Evolutionary conservation across 768 basidiomycete genomes (phyloP), one percentile per base, ranked within the genome.

Genomic region (Hysterangium stoloniferum): DNA sequence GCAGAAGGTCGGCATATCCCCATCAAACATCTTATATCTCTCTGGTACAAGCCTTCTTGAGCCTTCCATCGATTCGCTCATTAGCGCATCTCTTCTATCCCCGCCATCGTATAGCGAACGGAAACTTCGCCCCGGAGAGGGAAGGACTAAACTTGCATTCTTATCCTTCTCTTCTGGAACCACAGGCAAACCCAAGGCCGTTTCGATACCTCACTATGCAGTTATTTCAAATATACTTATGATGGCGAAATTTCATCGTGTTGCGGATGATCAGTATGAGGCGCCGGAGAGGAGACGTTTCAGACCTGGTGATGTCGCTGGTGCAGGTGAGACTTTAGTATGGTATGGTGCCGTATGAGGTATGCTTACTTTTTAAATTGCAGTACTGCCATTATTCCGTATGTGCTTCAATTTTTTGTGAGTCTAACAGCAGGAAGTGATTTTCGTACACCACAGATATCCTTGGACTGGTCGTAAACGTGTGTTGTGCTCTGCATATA

Each of bases 101-200:
- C 60, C 64, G 1, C 55, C 63, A 1, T 47, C 60, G 8, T 84
- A 76, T 53, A 64, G 63, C 5, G 83, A 86, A 60, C 68, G 73
- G 25, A 70, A 56, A 31, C 63, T 87, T 35, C 61, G 53, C 3
- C 70, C 71, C 0, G 80, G 81, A 1, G 85, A 87, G 64, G 83
- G 68, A 15, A 83, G 71, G 63, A 80, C 74, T 9, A 87, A 84
- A 60, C 60, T 86, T 12, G 85, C 86, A 0, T 78, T 86, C 54
- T 64, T 86, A 24, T 79, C 74, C 59, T 86, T 86, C 59, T 86
- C 84, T 0, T 85, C 84, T 19, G 82, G 82, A 20, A 88, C 85
- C 0, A 88, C 86, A 2, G 85, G 86, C 0, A 76, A 69, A 53
- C 85, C 86, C 0, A 84, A 87, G 58, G 79, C 80, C 13, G 75